These are phyloP conservation scores for Diplotaxis tenuifolia DNA, from an alignment of 345 rosid genomes.

Conservation along the genomic window DNA sequence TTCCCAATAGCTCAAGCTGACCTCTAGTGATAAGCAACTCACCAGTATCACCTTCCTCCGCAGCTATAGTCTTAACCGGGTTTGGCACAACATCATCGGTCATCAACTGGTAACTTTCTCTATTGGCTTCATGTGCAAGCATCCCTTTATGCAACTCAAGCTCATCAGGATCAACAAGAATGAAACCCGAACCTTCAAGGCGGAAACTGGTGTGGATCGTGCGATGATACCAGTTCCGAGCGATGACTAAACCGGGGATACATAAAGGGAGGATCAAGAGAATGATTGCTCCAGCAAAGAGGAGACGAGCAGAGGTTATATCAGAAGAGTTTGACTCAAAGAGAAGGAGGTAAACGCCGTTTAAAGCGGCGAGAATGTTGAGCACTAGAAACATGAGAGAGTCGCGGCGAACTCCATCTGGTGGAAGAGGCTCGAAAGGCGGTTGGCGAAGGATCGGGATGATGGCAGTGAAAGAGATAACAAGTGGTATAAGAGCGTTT, in stretches of 20 bases:
- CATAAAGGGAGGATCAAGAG: conserved; percentile 67
- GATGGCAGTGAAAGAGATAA: conserved; percentile 54
- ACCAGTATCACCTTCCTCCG: conserved; percentile 6
- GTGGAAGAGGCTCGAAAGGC: conserved; percentile 68
- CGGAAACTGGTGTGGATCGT: conserved; percentile 60
- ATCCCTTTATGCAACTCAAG: conserved; percentile 84
- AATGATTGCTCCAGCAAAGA: conserved; percentile 67
- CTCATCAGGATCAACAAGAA: conserved; percentile 76
- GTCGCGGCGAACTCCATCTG: conserved; percentile 66
- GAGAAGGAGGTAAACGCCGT: conserved; percentile 76
- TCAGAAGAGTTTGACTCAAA: conserved; percentile 44
- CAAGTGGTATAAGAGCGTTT: conserved; percentile 71
- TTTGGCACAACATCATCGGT: conserved; percentile 24
- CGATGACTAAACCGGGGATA: conserved; percentile 76
- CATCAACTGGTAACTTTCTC: conserved; percentile 37
- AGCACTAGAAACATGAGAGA: conserved; percentile 68
- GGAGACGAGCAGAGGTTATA: conserved; percentile 44
- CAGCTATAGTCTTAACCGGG: conserved; percentile 17
- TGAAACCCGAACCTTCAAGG: conserved; percentile 56
- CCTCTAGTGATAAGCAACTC: conserved; percentile 52
- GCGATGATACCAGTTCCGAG: conserved; percentile 67
- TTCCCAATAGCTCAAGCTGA: conserved; percentile 61
- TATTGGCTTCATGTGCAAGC: conserved; percentile 44
- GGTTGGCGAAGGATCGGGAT: conserved; percentile 87
- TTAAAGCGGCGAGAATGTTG: conserved; percentile 62